A percentile compares a stretch with the other conserved stretches of the same genome.
Conservation (phyloP, 2,329 filamentous ascomycete genomes). For the Penicillium capsulatum region DNA sequence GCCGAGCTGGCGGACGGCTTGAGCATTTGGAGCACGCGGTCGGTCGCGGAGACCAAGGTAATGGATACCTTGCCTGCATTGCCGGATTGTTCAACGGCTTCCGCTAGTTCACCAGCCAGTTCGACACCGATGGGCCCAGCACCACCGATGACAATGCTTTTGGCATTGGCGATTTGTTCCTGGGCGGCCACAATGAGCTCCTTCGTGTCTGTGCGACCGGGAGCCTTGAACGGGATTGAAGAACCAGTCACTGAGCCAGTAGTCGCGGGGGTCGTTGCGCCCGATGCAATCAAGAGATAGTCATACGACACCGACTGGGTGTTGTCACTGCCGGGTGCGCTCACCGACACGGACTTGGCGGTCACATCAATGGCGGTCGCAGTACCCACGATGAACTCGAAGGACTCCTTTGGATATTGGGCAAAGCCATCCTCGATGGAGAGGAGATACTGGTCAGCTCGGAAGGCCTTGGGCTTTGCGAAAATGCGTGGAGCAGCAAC, state of each 20-base stretch:
- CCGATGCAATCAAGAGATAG: constrained; percentile 55
- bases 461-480: constrained; percentile 47
- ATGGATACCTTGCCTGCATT: constrained; percentile 31
- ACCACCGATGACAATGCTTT: constrained; percentile 47
- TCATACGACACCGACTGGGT: constrained; percentile 45
- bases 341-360: constrained; percentile 44
- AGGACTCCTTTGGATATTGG: constrained; percentile 46
- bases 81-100: constrained; percentile 29
- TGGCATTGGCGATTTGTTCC: constrained; percentile 34
- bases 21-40: constrained; percentile 25
- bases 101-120: constrained; percentile 47
- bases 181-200: constrained; percentile 35
- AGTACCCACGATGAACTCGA: constrained; percentile 50
- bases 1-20: constrained; percentile 32
- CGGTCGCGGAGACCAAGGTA: constrained; percentile 34
- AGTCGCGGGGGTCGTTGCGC: constrained; percentile 46
- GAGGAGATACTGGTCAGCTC: constrained; percentile 47
- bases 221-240: constrained; percentile 41
- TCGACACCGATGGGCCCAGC: constrained; percentile 50
- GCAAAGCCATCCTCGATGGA: constrained; percentile 50
- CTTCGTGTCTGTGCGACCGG: constrained; percentile 37
- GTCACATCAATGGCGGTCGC: constrained; percentile 47
- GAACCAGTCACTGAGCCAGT: constrained; percentile 29
- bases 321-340: constrained; percentile 28
- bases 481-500: constrained; percentile 53